Percentiles rank a stretch among this genome's conserved stretches.
These are phyloP conservation scores for Closterium sp. DNA, from an alignment of 139 green algal species.

Conservation along the genomic window DNA sequence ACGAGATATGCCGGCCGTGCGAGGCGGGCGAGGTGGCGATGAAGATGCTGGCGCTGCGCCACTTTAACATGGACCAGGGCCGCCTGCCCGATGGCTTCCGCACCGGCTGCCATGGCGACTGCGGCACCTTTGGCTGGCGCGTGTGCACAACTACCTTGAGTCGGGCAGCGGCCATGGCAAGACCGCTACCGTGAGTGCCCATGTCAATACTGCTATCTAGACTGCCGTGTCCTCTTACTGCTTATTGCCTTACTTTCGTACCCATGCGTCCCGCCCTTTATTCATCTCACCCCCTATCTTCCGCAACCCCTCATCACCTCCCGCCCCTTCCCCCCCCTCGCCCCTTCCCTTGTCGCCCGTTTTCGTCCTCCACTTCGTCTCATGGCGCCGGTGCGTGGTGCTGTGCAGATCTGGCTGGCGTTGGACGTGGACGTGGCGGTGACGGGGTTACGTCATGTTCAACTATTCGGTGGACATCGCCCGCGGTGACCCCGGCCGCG, in stretches of 20 bases:
- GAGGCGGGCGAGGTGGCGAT: not conserved
- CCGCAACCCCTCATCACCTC: not conserved
- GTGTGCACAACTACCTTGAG: slow-evolving; percentile 25
- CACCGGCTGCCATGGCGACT: slow-evolving; percentile 23
- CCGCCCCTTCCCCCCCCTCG: not conserved
- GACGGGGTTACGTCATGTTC: slow-evolving; percentile 21
- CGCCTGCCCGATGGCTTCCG: slow-evolving; percentile 3
- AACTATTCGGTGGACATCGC: slow-evolving; percentile 35
- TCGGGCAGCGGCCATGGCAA: slow-evolving; percentile 20
- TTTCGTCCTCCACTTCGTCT: not conserved
- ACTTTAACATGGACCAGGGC: slow-evolving; percentile 3
- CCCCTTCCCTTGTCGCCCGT: not conserved
- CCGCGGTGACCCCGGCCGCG: not conserved
- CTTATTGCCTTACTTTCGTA: no score
- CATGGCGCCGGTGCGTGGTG: not conserved
- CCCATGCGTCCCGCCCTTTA: not conserved
- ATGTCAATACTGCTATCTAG: not conserved
- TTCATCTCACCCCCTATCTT: not conserved
- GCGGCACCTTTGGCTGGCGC: slow-evolving; percentile 15
- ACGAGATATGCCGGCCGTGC: slow-evolving; percentile 5
- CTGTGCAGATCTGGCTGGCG: slow-evolving; percentile 21
- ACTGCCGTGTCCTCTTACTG: not conserved
- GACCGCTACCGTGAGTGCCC: not conserved
- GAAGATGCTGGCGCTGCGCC: not conserved
- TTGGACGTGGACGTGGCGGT: slow-evolving; percentile 24